Percentiles rank a stretch among this genome's conserved stretches.
Evolutionary conservation across 306 rosid species (phyloP).

Genomic region (Erythrophleum fordii): DNA sequence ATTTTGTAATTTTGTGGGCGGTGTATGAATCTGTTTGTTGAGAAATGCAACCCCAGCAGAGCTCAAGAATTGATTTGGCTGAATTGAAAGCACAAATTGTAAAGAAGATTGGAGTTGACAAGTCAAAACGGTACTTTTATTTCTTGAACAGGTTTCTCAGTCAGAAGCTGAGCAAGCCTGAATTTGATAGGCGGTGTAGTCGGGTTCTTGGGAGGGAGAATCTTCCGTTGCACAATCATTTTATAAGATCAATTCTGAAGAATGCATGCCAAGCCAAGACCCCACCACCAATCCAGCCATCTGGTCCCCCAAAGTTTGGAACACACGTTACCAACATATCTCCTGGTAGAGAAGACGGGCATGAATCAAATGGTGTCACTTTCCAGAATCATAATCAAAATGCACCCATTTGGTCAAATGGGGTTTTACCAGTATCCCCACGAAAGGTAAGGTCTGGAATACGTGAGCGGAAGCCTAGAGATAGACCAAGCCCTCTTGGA

Average conservation of each 20-base stretch:
- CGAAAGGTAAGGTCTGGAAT: slow-evolving; percentile 70
- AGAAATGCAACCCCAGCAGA: slow-evolving; percentile 96
- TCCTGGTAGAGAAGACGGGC: slow-evolving; percentile 80
- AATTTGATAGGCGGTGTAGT: slow-evolving; percentile 73
- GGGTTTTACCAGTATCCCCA: slow-evolving; percentile 75
- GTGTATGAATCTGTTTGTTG: slow-evolving; percentile 76
- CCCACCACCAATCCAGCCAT: slow-evolving; percentile 67
- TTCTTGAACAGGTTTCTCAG: slow-evolving; percentile 78
- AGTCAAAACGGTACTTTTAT: slow-evolving; percentile 74
- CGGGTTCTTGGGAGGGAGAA: slow-evolving; percentile 87
- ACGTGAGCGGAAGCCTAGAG: slow-evolving; percentile 82
- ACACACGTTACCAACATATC: slow-evolving; percentile 58
- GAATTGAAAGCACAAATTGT: slow-evolving; percentile 79
- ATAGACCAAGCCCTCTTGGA: slow-evolving; percentile 96
- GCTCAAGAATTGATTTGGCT: slow-evolving; percentile 89
- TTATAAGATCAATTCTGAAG: slow-evolving; percentile 81
- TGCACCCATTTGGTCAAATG: slow-evolving; percentile 78
- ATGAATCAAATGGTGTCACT: slow-evolving; percentile 60
- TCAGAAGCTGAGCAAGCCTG: slow-evolving; percentile 86
- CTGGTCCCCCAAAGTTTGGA: slow-evolving; percentile 61
- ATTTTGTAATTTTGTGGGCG: slow-evolving; percentile 55
- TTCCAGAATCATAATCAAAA: slow-evolving; percentile 67
- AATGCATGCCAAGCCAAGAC: slow-evolving; percentile 90
- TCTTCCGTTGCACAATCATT: slow-evolving; percentile 81
- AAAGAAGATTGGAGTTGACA: slow-evolving; percentile 84